phyloP scores from a whole-genome alignment of 1,284 basidiomycete species.

The Malassezia globosa region DNA sequence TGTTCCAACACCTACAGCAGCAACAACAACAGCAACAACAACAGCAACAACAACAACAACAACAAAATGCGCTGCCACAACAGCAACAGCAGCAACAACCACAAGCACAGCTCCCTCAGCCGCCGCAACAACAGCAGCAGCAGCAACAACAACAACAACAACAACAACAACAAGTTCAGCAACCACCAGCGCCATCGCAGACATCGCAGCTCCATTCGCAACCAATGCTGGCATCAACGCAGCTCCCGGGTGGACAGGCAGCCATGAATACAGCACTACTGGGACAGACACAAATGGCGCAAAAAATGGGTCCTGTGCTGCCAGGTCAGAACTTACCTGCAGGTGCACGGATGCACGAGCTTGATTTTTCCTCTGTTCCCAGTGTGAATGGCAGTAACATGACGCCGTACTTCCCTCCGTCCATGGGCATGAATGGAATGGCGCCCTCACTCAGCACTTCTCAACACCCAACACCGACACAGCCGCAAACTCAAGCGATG shows the following conservation, averaged over 20 bases:
- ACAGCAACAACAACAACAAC: slow-evolving; percentile 8
- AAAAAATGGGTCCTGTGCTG: too few species aligned
- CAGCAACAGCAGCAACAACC: slow-evolving; percentile 13
- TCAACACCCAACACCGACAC: too few species aligned
- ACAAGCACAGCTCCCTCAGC: too few species aligned
- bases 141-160: slow-evolving; percentile 2
- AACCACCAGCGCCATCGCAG: neutral
- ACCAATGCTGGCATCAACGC: neutral
- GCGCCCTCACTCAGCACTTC: too few species aligned
- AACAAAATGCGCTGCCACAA: slow-evolving; percentile 15
- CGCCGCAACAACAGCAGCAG: slow-evolving; percentile 18
- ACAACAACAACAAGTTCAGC: neutral
- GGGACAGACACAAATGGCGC: too few species aligned
- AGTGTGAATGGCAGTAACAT: too few species aligned
- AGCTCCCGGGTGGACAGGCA: neutral
- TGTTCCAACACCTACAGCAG: neutral
- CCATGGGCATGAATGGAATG: too few species aligned
- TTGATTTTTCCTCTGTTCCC: too few species aligned
- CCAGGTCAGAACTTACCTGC: too few species aligned
- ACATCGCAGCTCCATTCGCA: too few species aligned
- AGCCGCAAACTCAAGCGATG: slow-evolving; percentile 10
- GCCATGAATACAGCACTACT: neutral
- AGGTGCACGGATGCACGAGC: too few species aligned
- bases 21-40: slow-evolving; percentile 10
- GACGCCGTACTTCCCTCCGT: neutral